Evolutionary conservation across 108 stramenopile species (phyloP), one percentile per base, ranked within the genome.

Genomic region (Skeletonema costatum): DNA sequence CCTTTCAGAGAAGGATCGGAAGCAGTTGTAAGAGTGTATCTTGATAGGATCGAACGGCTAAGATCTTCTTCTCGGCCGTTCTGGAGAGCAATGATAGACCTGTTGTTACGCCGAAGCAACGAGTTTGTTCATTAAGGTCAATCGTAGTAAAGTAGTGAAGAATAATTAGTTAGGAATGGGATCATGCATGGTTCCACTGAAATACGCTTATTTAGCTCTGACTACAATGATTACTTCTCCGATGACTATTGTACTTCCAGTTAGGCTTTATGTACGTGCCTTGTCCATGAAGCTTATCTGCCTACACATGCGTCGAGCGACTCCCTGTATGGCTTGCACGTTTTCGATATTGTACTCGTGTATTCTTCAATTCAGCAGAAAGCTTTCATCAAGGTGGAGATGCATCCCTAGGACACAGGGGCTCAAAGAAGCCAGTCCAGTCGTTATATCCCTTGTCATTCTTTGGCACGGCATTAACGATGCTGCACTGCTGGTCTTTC

Each of bases 21-120:
- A 60, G 77, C 67, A 3, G 78, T 83, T 6, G 38, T 83, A 5
- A 66, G 82, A 53, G 82, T 83, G 63, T 63, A 66, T 46, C 70
- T 70, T 17, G 67, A 77, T 41, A 50, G 46, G 53, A 69, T 48
- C 0, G 53, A 46, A 50, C 77, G 82, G 31, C 71, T 2, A 83
- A 83, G 60, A 69, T 83, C 19, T 79, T 75, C 58, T 79, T 83
- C 46, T 48, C 62, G 11, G 73, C 77, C 1, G 58, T 10, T 29
- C 56, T 83, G 67, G 77, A 78, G 44, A 83, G 73, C 60, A 36
- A 65, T 3, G 82, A 78, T 63, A 77, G 82, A 51, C 19, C 35
- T n/a, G 64, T 66, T 56, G 32, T 75, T 83, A 56, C 75, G 77
- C 82, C n/a, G 78, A 83, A 38, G 82, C 82, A 25, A 74, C 35